Evolutionary conservation across 1,284 basidiomycete genomes (phyloP).

Genomic region (Exsudoporus floridanus): DNA sequence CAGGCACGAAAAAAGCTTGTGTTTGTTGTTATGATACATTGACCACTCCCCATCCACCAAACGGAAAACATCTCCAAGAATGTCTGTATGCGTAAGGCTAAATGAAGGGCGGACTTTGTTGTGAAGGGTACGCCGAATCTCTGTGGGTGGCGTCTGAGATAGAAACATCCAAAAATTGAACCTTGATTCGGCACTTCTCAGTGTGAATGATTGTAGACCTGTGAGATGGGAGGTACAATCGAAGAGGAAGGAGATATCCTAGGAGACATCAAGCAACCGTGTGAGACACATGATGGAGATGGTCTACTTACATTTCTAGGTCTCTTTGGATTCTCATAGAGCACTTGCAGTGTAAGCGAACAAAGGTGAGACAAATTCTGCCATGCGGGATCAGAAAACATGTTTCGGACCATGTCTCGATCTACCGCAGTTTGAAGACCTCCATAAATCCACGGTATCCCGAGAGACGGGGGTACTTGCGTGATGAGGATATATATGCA

Average conservation of each 20-base stretch:
- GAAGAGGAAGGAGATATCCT: background rate
- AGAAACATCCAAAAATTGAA: no score
- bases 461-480: constrained; percentile 1
- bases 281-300: background rate
- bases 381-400: constrained; percentile 4
- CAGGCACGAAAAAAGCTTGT: background rate
- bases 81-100: background rate
- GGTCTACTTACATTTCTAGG: background rate
- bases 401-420: background rate
- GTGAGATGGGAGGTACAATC: background rate
- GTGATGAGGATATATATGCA: background rate
- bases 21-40: background rate
- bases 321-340: accelerated
- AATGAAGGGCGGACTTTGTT: background rate
- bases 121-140: background rate
- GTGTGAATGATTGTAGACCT: background rate
- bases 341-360: constrained; percentile 2
- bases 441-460: background rate
- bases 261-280: background rate
- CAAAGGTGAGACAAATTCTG: constrained; percentile 3
- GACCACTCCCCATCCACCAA: constrained; percentile 13
- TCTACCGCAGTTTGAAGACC: accelerated
- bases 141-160: background rate
- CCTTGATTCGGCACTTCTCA: background rate
- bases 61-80: background rate